Evolutionary conservation across 176 grass and related monocot species (phyloP).

Genomic region (Canna indica): DNA sequence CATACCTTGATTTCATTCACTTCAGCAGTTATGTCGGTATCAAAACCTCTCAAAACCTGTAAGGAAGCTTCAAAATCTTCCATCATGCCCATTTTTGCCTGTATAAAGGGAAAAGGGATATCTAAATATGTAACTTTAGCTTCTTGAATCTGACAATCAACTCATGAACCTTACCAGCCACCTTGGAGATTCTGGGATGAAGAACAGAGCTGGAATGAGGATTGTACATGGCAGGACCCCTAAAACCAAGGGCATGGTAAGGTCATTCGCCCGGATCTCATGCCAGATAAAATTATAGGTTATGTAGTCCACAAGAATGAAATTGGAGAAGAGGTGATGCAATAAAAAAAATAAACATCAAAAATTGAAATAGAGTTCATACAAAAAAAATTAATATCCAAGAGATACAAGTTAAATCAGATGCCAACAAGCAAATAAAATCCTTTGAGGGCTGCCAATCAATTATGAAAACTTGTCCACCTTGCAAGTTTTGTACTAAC

Average conservation of each 20-base stretch:
- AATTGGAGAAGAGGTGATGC: not conserved
- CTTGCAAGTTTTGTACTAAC: not conserved
- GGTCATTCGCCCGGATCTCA: not conserved
- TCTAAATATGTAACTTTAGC: not conserved
- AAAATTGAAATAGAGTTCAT: too few relatives aligned
- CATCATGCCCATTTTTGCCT: conserved; percentile 96
- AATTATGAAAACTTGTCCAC: too few relatives aligned
- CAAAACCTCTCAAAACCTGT: conserved; percentile 96
- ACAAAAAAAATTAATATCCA: too few relatives aligned
- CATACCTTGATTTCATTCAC: conserved; percentile 88
- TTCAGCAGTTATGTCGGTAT: conserved; percentile 75
- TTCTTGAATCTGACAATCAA: not conserved
- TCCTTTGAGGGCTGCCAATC: too few relatives aligned
- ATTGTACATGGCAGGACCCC: conserved; percentile 77
- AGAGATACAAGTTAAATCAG: too few relatives aligned
- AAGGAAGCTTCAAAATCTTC: conserved; percentile 78
- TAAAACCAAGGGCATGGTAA: conserved; percentile 17
- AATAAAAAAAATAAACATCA: too few relatives aligned
- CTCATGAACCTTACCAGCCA: conserved; percentile 70
- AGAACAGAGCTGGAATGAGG: conserved; percentile 91
- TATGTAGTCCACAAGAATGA: not conserved
- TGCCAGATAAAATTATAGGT: not conserved
- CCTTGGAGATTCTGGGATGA: conserved; percentile 94
- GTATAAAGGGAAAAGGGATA: conserved; percentile 12
- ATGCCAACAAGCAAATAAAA: too few relatives aligned